These are phyloP conservation scores for Chamaenerion angustifolium DNA, from an alignment of 345 rosid species.

Conservation along the genomic window DNA sequence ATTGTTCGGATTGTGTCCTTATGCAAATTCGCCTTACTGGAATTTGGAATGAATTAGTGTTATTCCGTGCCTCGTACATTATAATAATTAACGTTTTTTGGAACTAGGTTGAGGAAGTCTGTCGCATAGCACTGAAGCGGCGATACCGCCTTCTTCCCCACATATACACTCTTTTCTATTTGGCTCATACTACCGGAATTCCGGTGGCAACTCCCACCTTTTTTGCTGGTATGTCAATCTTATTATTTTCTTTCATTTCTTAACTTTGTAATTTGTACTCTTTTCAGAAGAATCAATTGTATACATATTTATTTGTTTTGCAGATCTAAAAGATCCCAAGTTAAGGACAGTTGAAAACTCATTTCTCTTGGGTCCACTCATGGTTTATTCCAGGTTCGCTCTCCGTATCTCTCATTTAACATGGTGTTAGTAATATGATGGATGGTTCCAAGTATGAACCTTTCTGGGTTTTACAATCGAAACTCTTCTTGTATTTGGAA, in stretches of 20 bases:
- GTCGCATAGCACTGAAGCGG: conserved; percentile 77
- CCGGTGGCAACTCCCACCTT: conserved; percentile 72
- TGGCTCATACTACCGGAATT: conserved; percentile 66
- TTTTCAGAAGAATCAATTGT: neutral
- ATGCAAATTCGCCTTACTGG: too few species aligned
- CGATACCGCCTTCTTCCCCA: conserved; percentile 77
- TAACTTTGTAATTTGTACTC: neutral
- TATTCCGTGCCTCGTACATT: too few species aligned
- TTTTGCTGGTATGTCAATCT: conserved; percentile 49
- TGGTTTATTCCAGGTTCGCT: conserved; percentile 55
- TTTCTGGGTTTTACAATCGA: too few species aligned
- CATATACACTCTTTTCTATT: conserved; percentile 71
- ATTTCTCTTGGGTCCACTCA: conserved; percentile 72
- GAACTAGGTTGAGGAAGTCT: conserved; percentile 90
- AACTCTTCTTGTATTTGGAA: too few species aligned
- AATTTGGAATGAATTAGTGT: too few species aligned
- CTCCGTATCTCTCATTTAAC: too few species aligned
- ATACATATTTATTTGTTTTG: conserved; percentile 9
- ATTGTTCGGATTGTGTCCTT: too few species aligned
- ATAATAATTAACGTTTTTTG: too few species aligned
- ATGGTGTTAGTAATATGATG: too few species aligned
- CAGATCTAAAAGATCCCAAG: conserved; percentile 62
- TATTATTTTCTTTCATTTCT: neutral
- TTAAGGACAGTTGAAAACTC: conserved; percentile 61
- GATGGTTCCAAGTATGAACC: conserved; percentile 1